phyloP scores from a whole-genome alignment of 2,329 filamentous ascomycete genomes.

The Sarocladium strictum region DNA sequence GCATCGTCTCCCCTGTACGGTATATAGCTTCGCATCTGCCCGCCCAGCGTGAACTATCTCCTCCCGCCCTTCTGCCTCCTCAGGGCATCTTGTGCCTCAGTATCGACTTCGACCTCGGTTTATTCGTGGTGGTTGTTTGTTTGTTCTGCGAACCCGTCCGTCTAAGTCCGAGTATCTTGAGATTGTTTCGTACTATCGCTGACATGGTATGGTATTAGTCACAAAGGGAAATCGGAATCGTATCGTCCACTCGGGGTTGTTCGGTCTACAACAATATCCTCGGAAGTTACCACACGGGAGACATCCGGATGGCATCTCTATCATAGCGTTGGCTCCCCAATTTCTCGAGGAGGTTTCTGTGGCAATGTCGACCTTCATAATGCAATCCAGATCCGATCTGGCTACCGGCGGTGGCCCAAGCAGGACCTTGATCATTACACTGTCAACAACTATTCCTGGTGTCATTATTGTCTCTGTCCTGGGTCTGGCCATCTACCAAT shows the following conservation, averaged over 20 bases:
- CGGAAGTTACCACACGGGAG: neutral
- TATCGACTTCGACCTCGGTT: slow-evolving; percentile 2
- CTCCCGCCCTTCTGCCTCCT: neutral
- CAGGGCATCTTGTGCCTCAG: slow-evolving; percentile 3
- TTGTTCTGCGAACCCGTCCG: neutral
- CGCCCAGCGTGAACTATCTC: neutral
- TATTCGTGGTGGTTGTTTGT: slow-evolving; percentile 2
- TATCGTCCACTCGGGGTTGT: no score
- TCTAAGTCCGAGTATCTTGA: neutral
- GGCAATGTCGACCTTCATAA: neutral
- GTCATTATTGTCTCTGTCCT: slow-evolving; percentile 29
- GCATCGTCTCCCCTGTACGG: neutral
- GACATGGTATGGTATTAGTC: no score
- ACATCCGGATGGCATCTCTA: neutral
- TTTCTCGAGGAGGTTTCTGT: neutral
- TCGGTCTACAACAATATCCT: no score
- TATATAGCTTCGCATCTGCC: slow-evolving; percentile 5
- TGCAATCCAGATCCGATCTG: neutral
- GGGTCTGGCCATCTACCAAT: slow-evolving; percentile 16
- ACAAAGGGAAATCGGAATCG: no score
- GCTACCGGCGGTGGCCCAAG: slow-evolving; percentile 14
- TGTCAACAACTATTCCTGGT: slow-evolving; percentile 45
- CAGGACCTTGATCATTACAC: slow-evolving; percentile 39
- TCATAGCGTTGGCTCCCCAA: neutral
- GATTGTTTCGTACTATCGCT: no score